Base-by-base conservation (phyloP, 345 rosid species). In the Litchi chinensis region DNA sequence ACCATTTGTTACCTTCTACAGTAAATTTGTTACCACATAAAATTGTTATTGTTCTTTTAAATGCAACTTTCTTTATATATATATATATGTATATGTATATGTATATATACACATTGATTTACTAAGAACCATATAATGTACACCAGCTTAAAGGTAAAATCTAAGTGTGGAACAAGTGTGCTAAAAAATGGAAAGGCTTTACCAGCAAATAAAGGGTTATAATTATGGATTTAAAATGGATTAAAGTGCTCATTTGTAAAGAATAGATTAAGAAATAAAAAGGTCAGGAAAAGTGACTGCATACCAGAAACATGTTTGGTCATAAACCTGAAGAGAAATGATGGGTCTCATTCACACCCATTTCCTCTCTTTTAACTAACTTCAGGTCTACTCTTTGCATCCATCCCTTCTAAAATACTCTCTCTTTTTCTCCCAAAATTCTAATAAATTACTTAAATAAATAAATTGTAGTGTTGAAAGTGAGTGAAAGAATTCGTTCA, bases 341-440 rank as follows among this genome's bases (percentile, higher is more conserved):
- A 85, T 78, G 84, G 68, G 66, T 54, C 82, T 79, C 80, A 73
- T 77, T 71, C 68, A 37, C 64, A 19, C 59, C n/a, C 46, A 44
- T 41, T 78, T 68, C 10, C 66, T 72, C 43, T 62, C 68, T 74
- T 84, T 77, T 73, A 56, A 80, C 76, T 81, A 59, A 63, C 89
- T 87, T 90, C 80, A 81, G 56, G 11, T 63, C 12, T 71, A 89
- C 94, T 77, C 87, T 76, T 82, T 81, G 81, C 63, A 77, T 75
- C 84, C 26, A 60, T 80, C 52, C 80, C 84, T 85, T 90, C 52
- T 15, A 75, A 69, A 73, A 74, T 70, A 86, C 86, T 65, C 79
- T 13, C 56, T 21, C 39, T 11, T 66, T 60, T 8, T 26, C 28
- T 26, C 28, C 28, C 28, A 26, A 26, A 26, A 26, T 26, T 26